Percentiles rank a stretch among this genome's conserved stretches.
Evolutionary conservation across 2,329 filamentous ascomycete species (phyloP).

Genomic region (Neonectria ditissima): DNA sequence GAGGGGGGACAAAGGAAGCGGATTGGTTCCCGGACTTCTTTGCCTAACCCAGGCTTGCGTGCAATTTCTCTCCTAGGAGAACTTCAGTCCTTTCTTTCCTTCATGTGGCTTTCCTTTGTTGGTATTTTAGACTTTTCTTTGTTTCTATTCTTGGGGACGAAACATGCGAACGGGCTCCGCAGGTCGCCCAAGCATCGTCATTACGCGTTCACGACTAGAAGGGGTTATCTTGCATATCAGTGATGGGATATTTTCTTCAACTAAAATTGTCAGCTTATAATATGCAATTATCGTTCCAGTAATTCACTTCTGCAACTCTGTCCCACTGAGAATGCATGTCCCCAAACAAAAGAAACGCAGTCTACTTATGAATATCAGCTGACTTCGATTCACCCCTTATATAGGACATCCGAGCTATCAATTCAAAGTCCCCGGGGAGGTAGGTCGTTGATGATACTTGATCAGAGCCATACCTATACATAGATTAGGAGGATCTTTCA

Average conservation of each 20-base stretch:
- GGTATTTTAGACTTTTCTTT: not conserved
- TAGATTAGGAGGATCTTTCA: no score
- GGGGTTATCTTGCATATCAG: no score
- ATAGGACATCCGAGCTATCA: no score
- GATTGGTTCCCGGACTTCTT: conserved; percentile 20
- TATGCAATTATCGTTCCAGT: no score
- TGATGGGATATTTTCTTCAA: not conserved
- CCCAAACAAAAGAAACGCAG: no score
- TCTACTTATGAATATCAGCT: no score
- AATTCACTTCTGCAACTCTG: no score
- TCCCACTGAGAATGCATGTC: no score
- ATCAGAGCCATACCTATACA: no score
- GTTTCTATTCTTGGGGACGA: not conserved
- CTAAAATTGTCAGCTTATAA: not conserved
- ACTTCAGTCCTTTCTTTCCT: not conserved
- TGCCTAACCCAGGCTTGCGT: not conserved
- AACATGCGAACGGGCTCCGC: not conserved
- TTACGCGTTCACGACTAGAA: not conserved
- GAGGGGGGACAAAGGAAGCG: conserved; percentile 5
- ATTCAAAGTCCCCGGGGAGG: no score
- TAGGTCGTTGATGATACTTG: no score
- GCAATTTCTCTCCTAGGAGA: not conserved
- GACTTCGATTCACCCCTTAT: no score
- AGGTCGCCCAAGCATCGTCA: not conserved
- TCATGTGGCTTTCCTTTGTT: not conserved